Base-by-base conservation (phyloP, 768 basidiomycete species). In the Macrolepiota fuliginosa region DNA sequence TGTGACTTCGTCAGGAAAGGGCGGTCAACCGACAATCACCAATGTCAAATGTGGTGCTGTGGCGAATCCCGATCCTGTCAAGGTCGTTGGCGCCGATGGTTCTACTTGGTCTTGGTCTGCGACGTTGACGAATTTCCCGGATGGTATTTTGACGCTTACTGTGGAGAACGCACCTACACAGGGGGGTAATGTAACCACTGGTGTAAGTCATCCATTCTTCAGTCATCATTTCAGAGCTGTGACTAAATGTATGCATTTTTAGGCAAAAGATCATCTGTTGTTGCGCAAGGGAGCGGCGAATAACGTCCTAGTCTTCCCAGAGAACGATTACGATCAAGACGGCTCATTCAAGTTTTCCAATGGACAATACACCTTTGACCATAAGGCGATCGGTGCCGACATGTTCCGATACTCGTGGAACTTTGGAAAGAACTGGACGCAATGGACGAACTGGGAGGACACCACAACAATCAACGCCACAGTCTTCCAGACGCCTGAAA, bases 301-400 rank as follows among this genome's bases (percentile, higher is more conserved):
- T 67, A 96, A 97, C 68, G 82, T 89, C 19, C 88, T 97, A 79
- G 87, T 97, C n/a, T 95, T 90, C 81, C 91, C 92, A 0, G 79
- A 83, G 22, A 82, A 85, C 42, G 93, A 96, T 69, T 96, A 94
- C 71, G 87, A 90, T 71, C 78, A 73, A 19, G 73, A 72, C 54
- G 75, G 70, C 55, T 80, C 86, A 0, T 85, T 91, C 70, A 77
- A 79, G 17, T 77, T 81, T 56, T 79, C 84, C 10, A 76, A 84
- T 62, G 87, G 84, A 58, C 76, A 87, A 63, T 95, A 90, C 72
- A 83, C 80, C 5, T 92, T 94, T 72, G 84, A 84, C 0, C 95
- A 97, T 75, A 83, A 81, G 49, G 94, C 95, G 4, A 82, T 83
- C 58, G 95, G 95, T 51, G 94, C 95, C 17, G 94, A 96, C 64